A percentile compares a stretch with the other conserved stretches of the same genome.
Conservation (phyloP, 2,329 filamentous ascomycete genomes). For the Fusarium setosum region DNA sequence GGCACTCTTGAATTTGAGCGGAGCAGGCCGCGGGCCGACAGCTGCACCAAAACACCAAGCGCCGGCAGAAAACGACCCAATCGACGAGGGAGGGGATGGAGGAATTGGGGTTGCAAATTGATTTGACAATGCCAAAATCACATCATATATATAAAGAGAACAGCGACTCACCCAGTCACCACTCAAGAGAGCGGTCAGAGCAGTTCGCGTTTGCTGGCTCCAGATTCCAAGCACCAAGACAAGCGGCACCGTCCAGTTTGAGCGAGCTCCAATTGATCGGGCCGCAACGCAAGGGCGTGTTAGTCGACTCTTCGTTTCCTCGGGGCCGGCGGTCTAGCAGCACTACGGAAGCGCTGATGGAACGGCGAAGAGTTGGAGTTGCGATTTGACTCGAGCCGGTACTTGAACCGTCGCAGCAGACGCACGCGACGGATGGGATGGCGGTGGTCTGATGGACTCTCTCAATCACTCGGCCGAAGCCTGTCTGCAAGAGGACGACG, state of each 20-base stretch:
- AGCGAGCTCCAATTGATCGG: conserved; percentile 32
- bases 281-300: conserved; percentile 33
- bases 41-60: conserved; percentile 28
- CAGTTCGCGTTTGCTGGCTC: not conserved
- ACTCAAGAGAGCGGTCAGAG: not conserved
- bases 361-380: not conserved
- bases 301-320: conserved; percentile 14
- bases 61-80: conserved; percentile 7
- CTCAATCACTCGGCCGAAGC: conserved; percentile 31
- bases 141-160: conserved; percentile 2
- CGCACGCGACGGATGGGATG: not conserved
- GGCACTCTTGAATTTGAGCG: conserved; percentile 29
- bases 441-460: conserved; percentile 9
- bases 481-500: conserved; percentile 21
- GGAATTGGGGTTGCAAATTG: not conserved
- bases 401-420: not conserved
- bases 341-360: conserved; percentile 6
- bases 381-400: conserved; percentile 10
- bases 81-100: not conserved
- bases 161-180: conserved; percentile 21
- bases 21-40: conserved; percentile 26
- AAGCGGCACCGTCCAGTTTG: conserved; percentile 19
- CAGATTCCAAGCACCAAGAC: conserved; percentile 25
- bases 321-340: conserved; percentile 5
- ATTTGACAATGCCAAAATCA: not conserved